A percentile compares a stretch with the other conserved stretches of the same genome.
Conservation (phyloP, 257 asterid genomes). For the Gynochthodes officinalis region DNA sequence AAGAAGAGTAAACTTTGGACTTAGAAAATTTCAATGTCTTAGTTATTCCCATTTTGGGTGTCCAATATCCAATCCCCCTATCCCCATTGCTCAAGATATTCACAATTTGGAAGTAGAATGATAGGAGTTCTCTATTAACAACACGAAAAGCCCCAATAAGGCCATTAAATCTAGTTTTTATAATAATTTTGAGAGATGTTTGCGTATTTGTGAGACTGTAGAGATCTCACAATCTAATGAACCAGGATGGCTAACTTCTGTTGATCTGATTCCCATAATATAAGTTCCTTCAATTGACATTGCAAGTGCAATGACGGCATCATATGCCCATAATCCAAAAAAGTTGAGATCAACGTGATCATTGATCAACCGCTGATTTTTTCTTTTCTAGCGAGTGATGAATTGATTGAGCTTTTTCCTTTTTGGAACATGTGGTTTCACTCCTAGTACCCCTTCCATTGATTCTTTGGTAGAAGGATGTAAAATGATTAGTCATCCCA, state of each 20-base stretch:
- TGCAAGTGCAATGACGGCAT: no score
- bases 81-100: slow-evolving; percentile 26
- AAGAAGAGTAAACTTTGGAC: no score
- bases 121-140: slow-evolving; percentile 24
- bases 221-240: no score
- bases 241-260: no score
- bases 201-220: no score
- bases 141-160: slow-evolving; percentile 27
- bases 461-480: not conserved
- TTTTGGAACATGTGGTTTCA: slow-evolving; percentile 7
- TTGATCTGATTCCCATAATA: no score
- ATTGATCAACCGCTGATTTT: slow-evolving; percentile 9
- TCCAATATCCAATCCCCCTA: slow-evolving; percentile 38
- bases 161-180: no score
- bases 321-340: slow-evolving; percentile 43
- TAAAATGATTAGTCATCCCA: no score
- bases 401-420: no score
- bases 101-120: slow-evolving; percentile 29
- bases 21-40: no score
- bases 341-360: slow-evolving; percentile 18
- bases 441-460: slow-evolving; percentile 9
- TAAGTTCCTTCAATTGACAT: no score
- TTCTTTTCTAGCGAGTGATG: slow-evolving; percentile 1
- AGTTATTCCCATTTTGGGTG: slow-evolving; percentile 15
- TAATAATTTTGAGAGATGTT: no score